Conservation (phyloP, 2,329 filamentous ascomycete genomes). For the Fusarium equiseti region DNA sequence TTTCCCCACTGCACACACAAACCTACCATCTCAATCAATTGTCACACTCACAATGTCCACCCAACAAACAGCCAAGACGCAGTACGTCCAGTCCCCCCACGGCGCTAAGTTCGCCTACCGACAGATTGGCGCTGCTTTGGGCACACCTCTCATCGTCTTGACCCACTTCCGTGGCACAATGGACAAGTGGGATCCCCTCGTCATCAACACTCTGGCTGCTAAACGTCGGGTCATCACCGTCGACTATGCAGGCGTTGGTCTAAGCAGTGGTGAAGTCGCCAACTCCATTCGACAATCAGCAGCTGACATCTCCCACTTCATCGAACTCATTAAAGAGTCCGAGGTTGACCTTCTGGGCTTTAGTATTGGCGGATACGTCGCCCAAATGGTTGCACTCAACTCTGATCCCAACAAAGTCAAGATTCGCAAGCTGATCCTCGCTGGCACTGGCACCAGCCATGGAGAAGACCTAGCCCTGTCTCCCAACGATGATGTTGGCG, state of each 20-base stretch:
- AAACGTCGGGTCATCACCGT: not conserved
- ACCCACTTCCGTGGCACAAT: not conserved
- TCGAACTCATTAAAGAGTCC: not conserved
- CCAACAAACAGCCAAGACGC: constrained; percentile 13
- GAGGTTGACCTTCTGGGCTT: not conserved
- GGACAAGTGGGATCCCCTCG: constrained; percentile 19
- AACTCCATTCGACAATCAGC: constrained; percentile 7
- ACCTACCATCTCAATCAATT: not conserved
- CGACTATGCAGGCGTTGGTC: constrained; percentile 11
- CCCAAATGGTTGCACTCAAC: constrained; percentile 13
- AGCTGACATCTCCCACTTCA: constrained; percentile 2
- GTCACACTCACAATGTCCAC: not conserved
- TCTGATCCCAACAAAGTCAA: not conserved
- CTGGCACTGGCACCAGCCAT: not conserved
- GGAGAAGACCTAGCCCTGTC: not conserved
- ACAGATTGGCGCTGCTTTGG: not conserved
- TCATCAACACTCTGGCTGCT: not conserved
- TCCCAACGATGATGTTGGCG: not conserved
- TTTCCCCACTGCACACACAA: not conserved
- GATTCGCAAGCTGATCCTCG: constrained; percentile 3
- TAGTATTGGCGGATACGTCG: constrained; percentile 12
- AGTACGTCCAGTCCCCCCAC: not conserved
- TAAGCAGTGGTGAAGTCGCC: constrained; percentile 1
- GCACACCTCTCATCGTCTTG: not conserved
- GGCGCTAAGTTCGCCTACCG: constrained; percentile 11